Conservation (phyloP, 345 rosid genomes). For the Chamaenerion angustifolium region DNA sequence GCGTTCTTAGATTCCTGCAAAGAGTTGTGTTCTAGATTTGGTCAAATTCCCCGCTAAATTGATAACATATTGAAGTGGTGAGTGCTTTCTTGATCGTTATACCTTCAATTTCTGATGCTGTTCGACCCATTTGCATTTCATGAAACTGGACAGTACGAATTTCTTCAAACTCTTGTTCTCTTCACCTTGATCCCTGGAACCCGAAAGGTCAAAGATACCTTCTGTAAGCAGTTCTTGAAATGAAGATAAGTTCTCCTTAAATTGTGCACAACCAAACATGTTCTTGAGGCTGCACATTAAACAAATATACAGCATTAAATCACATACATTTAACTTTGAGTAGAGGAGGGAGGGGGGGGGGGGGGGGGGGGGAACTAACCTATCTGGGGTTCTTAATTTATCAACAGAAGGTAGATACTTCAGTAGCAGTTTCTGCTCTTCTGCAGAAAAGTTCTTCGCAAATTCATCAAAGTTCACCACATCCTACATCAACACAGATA, state of each 20-base stretch:
- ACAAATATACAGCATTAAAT: neutral
- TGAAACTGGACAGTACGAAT: slow-evolving; percentile 34
- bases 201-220: slow-evolving; percentile 65
- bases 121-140: slow-evolving; percentile 66
- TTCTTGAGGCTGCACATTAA: slow-evolving; percentile 42
- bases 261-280: slow-evolving; percentile 75
- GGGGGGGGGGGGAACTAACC: slow-evolving; percentile 17
- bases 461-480: slow-evolving; percentile 74
- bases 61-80: neutral
- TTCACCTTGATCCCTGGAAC: slow-evolving; percentile 39
- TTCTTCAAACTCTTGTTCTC: slow-evolving; percentile 49
- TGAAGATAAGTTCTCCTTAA: slow-evolving; percentile 62
- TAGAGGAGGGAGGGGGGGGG: too few relatives aligned
- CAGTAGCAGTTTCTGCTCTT: slow-evolving; percentile 71
- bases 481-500: slow-evolving; percentile 33
- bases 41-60: neutral
- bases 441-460: slow-evolving; percentile 42
- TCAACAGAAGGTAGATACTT: slow-evolving; percentile 61
- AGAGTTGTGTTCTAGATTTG: neutral
- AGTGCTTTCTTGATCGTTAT: neutral
- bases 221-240: slow-evolving; percentile 62
- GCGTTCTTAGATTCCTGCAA: slow-evolving; percentile 36
- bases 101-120: slow-evolving; percentile 49
- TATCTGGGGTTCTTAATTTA: slow-evolving; percentile 38
- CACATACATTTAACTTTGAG: neutral